Conservation (phyloP, 2,329 filamentous ascomycete genomes). For the Penicillium occitanis region DNA sequence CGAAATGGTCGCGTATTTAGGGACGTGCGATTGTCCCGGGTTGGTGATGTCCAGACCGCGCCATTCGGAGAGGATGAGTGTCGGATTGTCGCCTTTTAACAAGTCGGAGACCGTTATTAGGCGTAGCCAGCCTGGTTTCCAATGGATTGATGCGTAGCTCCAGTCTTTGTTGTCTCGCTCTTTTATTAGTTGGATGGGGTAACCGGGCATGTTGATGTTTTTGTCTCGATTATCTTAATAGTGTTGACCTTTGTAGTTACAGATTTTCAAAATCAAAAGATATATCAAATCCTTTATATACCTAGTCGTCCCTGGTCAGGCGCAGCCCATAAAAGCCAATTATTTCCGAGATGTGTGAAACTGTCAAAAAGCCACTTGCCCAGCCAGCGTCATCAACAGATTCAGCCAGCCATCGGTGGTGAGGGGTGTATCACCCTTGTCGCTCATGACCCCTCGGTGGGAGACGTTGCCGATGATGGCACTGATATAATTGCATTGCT, state of each 20-base stretch:
- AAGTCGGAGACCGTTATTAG: slow-evolving; percentile 9
- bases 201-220: neutral
- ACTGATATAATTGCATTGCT: neutral
- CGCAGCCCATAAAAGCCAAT: neutral
- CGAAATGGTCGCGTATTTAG: slow-evolving; percentile 17
- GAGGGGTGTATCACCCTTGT: neutral
- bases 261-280: neutral
- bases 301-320: neutral
- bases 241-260: neutral
- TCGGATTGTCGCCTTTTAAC: neutral
- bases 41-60: slow-evolving; percentile 11
- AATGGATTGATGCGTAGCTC: slow-evolving; percentile 5
- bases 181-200: neutral
- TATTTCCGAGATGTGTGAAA: neutral
- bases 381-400: neutral
- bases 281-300: neutral
- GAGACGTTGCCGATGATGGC: neutral
- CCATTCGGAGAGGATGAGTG: slow-evolving; percentile 16
- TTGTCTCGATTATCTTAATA: neutral
- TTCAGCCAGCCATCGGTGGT: slow-evolving; percentile 4
- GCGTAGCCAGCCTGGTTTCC: slow-evolving; percentile 10
- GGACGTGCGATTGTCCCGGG: neutral
- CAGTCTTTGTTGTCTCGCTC: slow-evolving; percentile 2
- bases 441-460: neutral
- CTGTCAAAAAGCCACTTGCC: neutral